phyloP scores from a whole-genome alignment of 2,329 filamentous ascomycete genomes.

The Plectosphaerella sp. region DNA sequence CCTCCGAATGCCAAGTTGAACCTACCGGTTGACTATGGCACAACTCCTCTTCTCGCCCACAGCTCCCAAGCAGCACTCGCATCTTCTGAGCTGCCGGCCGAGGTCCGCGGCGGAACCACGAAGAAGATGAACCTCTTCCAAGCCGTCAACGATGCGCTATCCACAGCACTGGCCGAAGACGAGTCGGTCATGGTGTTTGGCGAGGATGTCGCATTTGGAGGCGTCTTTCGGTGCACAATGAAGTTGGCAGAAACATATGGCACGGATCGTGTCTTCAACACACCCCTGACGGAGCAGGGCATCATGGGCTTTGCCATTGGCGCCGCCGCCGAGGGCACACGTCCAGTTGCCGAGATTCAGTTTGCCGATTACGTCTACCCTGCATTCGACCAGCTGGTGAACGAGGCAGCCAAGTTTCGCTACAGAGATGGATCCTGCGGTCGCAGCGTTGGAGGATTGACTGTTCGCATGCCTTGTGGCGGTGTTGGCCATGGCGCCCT shows the following conservation, averaged over 20 bases:
- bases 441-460: conserved; percentile 68
- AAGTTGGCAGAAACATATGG: conserved; percentile 86
- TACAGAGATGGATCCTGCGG: conserved; percentile 64
- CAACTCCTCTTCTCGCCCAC: conserved; percentile 77
- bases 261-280: conserved; percentile 89
- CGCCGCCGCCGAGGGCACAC: conserved; percentile 84
- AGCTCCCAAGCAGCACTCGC: conserved; percentile 66
- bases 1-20: conserved; percentile 68
- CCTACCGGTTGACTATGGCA: conserved; percentile 79
- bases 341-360: conserved; percentile 89
- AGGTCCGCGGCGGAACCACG: conserved; percentile 64
- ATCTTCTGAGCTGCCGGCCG: conserved; percentile 65
- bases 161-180: conserved; percentile 75
- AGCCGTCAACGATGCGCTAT: conserved; percentile 85
- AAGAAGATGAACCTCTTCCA: conserved; percentile 93
- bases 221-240: conserved; percentile 93
- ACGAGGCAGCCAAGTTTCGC: conserved; percentile 84
- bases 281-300: conserved; percentile 88
- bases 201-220: conserved; percentile 95
- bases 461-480: conserved; percentile 85
- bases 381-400: conserved; percentile 90
- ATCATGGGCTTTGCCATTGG: conserved; percentile 93
- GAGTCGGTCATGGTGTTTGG: conserved; percentile 89
- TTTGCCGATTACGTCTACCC: conserved; percentile 94
- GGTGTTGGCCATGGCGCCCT: conserved; percentile 85